Base-by-base conservation (phyloP, 805 yeast genomes). In the Ogataea degrootiae region DNA sequence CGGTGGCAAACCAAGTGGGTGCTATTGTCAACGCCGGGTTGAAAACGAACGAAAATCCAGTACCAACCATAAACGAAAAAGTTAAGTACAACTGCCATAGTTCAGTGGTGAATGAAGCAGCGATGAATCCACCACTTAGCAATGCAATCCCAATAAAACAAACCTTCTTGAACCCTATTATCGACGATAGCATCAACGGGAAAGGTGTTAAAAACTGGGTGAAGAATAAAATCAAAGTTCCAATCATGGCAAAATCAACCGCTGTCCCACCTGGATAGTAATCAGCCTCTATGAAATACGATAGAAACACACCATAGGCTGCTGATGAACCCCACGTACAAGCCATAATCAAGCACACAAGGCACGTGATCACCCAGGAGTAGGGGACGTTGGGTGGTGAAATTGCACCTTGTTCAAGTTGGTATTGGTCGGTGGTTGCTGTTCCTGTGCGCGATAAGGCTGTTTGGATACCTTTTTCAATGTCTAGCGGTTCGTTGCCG, bases 241-340 rank as follows among this genome's bases (percentile, higher is more conserved):
- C 85, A 46, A 84, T 74, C 47, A 77, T 62, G 2, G 87, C 84
- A 59, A 74, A 84, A 52, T 82, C 86, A 46, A 74, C 63, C 36
- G 73, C 68, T 0, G 73, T 61, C 0, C 83, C 85, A 1, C 82
- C 85, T 0, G 67, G 61, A 54, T 77, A 82, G 0, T 71, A 67
- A 17, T 73, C 61, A 40, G 74, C 59, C 33, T 74, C 71, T 22
- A 82, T 49, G 61, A 80, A 84, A 53, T 69, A 73, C 1, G 81
- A 69, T 34, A 84, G 63, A 52, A 77, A 81, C 3, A 83, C 78
- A 43, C 86, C 87, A 60, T 75, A 84, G 14, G 80, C 79, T 9
- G 75, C 66, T 51, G 81, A 82, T 56, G 80, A 73, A 4, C 91
- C 91, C 88, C 88, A 84, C 0, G 87, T 76, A 22, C 75, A 64